Base-by-base conservation (phyloP, 108 stramenopile species). In the Skeletonema menzelii region DNA sequence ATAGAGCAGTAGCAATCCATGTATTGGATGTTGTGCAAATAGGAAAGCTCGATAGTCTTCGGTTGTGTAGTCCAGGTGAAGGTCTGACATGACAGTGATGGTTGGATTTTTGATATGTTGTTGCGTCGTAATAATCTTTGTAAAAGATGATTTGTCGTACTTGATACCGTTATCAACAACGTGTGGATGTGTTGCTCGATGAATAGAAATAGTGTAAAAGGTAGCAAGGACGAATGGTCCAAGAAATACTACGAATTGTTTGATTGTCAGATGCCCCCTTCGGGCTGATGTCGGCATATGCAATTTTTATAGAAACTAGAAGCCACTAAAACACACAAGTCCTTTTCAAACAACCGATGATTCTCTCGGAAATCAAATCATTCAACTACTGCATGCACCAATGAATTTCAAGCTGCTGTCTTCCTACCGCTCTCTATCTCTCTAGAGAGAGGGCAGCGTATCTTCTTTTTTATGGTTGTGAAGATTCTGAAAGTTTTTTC, bases 1-100 rank as follows among this genome's bases (percentile, higher is more conserved):
- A 46, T 91, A 84, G 10, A 95, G 63, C 20, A 95, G 60, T 19
- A 95, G 37, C 34, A 88, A 55, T 20, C 94, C 94, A 73, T 90
- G 70, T 27, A 66, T 24, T 8, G 65, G 65, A 66, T 95, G 91
- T 11, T 83, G 72, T 8, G 85, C 81, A 53, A 95, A 77, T 1
- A 86, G 19, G 77, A 95, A 95, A 8, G 83, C 87, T 57, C 87
- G 79, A 44, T 85, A 92, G 70, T 95, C 91, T 0, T 61, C 77
- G 20, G 64, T 69, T 53, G 53, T 22, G 66, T 70, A 66, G 69
- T 71, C 76, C 0, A 24, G 49, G 22, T 53, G 2, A 22, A 53
- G 49, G 24, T 53, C 49, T 7, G 40, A n/a, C 40, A 42, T 42
- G 40, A 42, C 15, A 15, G 7, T 38, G 37, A 13, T 38, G 2